Evolutionary conservation across 306 rosid species (phyloP).

Genomic region (Malus sylvestris): DNA sequence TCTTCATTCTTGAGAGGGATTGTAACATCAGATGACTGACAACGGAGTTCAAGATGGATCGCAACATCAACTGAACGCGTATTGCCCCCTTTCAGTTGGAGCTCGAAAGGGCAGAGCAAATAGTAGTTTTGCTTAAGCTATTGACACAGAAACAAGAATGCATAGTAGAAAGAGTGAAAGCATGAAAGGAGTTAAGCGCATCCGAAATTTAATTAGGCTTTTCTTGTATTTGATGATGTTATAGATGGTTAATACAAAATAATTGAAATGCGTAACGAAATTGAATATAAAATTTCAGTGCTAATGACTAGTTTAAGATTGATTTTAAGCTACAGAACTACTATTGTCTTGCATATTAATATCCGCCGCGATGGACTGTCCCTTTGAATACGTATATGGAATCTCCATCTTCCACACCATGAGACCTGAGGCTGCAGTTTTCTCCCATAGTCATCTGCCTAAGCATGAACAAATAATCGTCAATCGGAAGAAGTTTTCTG

Average conservation of each 20-base stretch:
- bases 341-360: background rate
- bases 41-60: slow-evolving; percentile 49
- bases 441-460: no score
- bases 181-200: no score
- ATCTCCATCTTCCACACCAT: no score
- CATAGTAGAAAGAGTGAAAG: no score
- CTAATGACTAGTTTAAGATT: background rate
- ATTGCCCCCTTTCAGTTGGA: background rate
- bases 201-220: no score
- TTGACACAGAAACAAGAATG: background rate
- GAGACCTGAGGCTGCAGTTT: background rate
- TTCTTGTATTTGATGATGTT: no score
- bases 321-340: background rate
- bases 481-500: no score
- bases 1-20: slow-evolving; percentile 30
- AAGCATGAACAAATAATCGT: no score
- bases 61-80: slow-evolving; percentile 3
- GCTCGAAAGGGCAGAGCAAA: background rate
- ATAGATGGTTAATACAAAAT: background rate
- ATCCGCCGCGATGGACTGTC: background rate
- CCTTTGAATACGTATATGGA: no score
- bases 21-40: slow-evolving; percentile 5
- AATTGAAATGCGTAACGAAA: background rate
- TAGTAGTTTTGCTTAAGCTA: background rate
- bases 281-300: background rate